Conservation (phyloP, 2,329 filamentous ascomycete species). For the Aquanectria penicillioides region DNA sequence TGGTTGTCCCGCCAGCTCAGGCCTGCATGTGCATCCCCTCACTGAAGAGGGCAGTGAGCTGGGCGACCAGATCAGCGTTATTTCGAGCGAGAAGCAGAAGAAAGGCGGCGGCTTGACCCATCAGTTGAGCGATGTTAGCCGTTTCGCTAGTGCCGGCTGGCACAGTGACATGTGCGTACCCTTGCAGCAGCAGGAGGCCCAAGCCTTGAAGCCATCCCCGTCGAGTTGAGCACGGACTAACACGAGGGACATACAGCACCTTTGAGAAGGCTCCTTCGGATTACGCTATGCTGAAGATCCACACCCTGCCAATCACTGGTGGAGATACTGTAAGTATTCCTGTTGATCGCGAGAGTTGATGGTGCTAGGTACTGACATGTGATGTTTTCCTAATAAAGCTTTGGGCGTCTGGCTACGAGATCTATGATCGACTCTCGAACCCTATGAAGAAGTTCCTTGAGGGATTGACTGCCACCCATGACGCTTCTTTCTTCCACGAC, state of each 20-base stretch:
- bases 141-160: conserved; percentile 56
- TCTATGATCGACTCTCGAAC: conserved; percentile 64
- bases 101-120: conserved; percentile 63
- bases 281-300: conserved; percentile 69
- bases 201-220: not conserved
- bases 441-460: conserved; percentile 59
- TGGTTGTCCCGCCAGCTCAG: conserved; percentile 56
- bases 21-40: conserved; percentile 65
- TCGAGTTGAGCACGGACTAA: conserved; percentile 16
- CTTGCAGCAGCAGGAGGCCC: not conserved
- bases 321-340: conserved; percentile 59
- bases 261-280: conserved; percentile 70
- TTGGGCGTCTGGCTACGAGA: conserved; percentile 71
- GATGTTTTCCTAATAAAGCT: conserved; percentile 51
- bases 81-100: conserved; percentile 65
- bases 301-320: conserved; percentile 64
- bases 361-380: conserved; percentile 47
- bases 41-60: conserved; percentile 62
- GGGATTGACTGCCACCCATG: conserved; percentile 57
- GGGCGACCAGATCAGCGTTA: conserved; percentile 65
- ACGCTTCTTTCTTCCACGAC: conserved; percentile 61
- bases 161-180: conserved; percentile 61
- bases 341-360: not conserved
- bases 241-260: conserved; percentile 42
- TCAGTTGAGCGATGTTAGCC: conserved; percentile 59